Conservation (phyloP, 305 asterid genomes). For the Fraxinus sp. region DNA sequence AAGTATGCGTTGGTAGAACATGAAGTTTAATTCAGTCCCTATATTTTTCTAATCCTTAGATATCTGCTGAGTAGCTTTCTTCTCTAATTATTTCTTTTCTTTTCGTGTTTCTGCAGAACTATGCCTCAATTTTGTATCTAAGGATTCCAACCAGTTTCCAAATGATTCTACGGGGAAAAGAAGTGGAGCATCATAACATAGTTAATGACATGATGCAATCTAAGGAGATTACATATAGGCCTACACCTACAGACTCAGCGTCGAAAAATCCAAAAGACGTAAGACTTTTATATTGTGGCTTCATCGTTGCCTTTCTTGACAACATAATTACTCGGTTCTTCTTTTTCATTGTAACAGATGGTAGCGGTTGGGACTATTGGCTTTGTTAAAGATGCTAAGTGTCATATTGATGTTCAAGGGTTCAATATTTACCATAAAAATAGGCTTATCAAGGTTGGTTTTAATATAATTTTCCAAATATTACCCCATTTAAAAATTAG, state of each 20-base stretch:
- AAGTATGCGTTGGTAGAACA: neutral
- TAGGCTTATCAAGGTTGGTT: conserved; percentile 66
- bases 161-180: conserved; percentile 52
- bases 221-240: conserved; percentile 39
- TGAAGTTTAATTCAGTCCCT: neutral
- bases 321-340: neutral
- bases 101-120: conserved; percentile 41
- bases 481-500: neutral
- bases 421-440: conserved; percentile 81
- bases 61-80: neutral
- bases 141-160: conserved; percentile 53
- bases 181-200: conserved; percentile 55
- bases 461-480: neutral
- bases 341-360: conserved; percentile 29
- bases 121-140: conserved; percentile 65
- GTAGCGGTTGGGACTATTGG: conserved; percentile 52
- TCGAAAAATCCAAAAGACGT: conserved; percentile 42
- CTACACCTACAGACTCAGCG: conserved; percentile 35
- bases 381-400: conserved; percentile 66
- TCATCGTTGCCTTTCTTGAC: neutral
- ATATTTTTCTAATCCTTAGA: neutral
- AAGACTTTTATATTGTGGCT: neutral
- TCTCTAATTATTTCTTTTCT: conserved; percentile 4
- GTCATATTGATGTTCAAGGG: conserved; percentile 80
- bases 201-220: conserved; percentile 44